Evolutionary conservation across 768 basidiomycete species (phyloP), one percentile per base, ranked within the genome.

Genomic region (Sporobolomyces roseus): DNA sequence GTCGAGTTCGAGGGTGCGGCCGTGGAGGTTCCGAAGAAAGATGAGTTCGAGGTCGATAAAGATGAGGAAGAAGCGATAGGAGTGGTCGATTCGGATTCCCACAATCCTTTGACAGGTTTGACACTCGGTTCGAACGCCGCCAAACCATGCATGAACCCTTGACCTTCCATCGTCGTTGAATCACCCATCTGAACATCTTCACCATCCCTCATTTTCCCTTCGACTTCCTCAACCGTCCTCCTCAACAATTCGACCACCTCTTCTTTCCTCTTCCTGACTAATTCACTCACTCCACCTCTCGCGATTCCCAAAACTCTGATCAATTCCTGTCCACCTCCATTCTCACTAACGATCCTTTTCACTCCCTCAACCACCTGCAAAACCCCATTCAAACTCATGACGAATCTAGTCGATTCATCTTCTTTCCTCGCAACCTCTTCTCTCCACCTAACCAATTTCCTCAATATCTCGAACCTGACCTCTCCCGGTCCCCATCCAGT

Each of bases 391-490:
- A 66, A 12, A 1, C 41, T 19, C 17, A 73, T 32, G 23, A 73
- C 68, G 36, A 32, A 92, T 87, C 87, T 81, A 13, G 84, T 83
- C 75, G 89, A 90, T 78, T 96, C 93, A 77, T 97, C 93, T 74
- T 91, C 89, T 63, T 87, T 85, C 56, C 90, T 82, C 3, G 90
- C 89, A 2, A 86, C 79, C 16, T 77, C 75, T 77, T 97, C 93
- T 66, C 93, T 82, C 93, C 93, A 97, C 38, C 80, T 81, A 78
- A 93, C 90, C 17, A 94, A 81, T 3, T 82, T 81, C 65, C 81
- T 84, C 78, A 89, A 92, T 21, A 92, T 89, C 89, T 94, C 10
- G 90, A 92, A 36, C 81, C 83, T 32, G 82, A 79, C 6, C 91
- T 91, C 2, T 79, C 78, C 3, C 88, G 91, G 45, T 79, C 80